phyloP scores from a whole-genome alignment of 305 asterid species.

The Fraxinus xanthoxyloides region DNA sequence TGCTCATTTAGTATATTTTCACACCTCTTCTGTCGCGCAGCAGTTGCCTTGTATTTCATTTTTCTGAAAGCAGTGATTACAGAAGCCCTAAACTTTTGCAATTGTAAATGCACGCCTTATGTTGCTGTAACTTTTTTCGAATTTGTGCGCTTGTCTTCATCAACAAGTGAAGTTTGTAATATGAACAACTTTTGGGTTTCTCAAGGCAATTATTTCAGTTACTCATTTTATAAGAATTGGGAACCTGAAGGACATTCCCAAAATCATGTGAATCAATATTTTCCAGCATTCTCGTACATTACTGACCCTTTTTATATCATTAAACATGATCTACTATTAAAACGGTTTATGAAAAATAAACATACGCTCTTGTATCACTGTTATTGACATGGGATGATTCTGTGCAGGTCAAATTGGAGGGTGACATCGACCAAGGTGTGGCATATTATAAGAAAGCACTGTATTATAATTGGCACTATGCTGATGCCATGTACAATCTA shows the following conservation, averaged over 20 bases:
- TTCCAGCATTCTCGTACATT: neutral
- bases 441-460: constrained; percentile 91
- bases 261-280: neutral
- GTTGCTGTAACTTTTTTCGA: constrained; percentile 19
- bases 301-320: neutral
- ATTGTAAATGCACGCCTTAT: neutral
- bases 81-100: constrained; percentile 6
- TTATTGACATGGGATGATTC: constrained; percentile 25
- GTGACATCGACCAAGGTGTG: constrained; percentile 91
- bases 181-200: neutral
- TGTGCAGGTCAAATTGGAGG: constrained; percentile 93
- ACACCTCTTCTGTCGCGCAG: neutral
- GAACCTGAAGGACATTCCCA: neutral
- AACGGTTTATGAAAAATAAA: constrained; percentile 1
- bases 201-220: constrained; percentile 8
- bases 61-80: constrained; percentile 1
- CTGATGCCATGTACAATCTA: constrained; percentile 99
- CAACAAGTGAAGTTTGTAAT: constrained; percentile 1
- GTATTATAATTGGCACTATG: constrained; percentile 95
- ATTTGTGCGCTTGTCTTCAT: neutral
- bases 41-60: constrained; percentile 10
- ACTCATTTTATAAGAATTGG: constrained; percentile 6
- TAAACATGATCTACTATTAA: neutral
- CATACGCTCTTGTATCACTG: neutral
- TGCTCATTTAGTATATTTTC: neutral